Base-by-base conservation (phyloP, 164 flowering plant genomes). In the Malania oleifera region DNA sequence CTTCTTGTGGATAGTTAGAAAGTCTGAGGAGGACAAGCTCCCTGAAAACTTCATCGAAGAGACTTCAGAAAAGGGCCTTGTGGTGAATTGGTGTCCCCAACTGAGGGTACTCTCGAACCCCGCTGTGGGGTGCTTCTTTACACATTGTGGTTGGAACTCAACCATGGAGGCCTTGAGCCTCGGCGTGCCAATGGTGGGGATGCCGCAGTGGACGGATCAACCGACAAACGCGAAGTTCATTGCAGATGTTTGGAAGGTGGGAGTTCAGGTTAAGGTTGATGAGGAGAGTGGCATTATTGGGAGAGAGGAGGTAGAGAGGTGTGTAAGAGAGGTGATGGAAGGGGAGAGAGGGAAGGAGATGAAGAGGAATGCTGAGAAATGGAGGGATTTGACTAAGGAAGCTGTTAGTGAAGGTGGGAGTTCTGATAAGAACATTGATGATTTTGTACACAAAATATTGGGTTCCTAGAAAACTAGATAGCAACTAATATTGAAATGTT, bases 71-170 rank as follows among this genome's bases (percentile, higher is more conserved):
- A 69, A 66, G 41, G 73, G 76, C 11, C 51, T 75, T 11, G 38
- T 75, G 20, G 67, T 72, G 25, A 49, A 31, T 9, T 72, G 79
- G 76, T 52, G 76, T 44, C 56, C 65, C 0, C 79, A 75, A 45
- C 49, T 72, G 37, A 69, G 72, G 28, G 76, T 75, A 0, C 39
- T 75, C 28, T 52, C 69, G 7, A 69, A 72, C 27, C 23, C 12
- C 20, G 71, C 76, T 1, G 47, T 75, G 17, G 76, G 72, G 18
- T 68, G 75, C 43, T 75, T 75, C 27, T 3, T 68, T 17, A 64
- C 73, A 0, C 72, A 73, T 26, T 59, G 70, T 39, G 79, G 79
- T 0, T 75, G 76, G 76, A 75, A 75, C 40, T 75, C 76, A 4
- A 69, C 66, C 7, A 5, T 63, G 1, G 79, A 72, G 50, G 75